phyloP scores from a whole-genome alignment of 306 rosid species.

The Quercus cerris region DNA sequence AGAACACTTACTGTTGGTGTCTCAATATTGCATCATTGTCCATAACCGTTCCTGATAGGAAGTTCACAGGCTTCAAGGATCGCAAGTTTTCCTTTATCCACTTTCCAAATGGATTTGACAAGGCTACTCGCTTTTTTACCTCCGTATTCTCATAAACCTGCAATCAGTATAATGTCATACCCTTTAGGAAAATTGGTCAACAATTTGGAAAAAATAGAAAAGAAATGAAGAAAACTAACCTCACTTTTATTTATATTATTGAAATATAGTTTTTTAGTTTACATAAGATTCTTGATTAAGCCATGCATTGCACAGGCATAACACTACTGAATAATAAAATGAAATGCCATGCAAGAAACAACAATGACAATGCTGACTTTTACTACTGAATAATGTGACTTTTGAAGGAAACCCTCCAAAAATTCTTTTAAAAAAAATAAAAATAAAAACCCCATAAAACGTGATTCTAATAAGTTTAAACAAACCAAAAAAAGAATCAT shows the following conservation, averaged over 20 bases:
- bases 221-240: not conserved
- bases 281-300: no score
- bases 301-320: no score
- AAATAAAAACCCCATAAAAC: not conserved
- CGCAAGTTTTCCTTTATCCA: conserved; percentile 87
- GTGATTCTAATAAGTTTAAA: not conserved
- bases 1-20: conserved; percentile 86
- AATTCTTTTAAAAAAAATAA: not conserved
- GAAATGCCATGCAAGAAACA: not conserved
- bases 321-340: not conserved
- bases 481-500: not conserved
- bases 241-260: no score
- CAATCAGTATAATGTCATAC: conserved; percentile 23
- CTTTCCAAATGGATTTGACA: conserved; percentile 81
- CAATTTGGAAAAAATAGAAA: not conserved
- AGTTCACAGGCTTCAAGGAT: conserved; percentile 67
- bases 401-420: not conserved
- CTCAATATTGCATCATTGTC: conserved; percentile 81
- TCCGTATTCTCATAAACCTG: conserved; percentile 97
- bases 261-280: no score
- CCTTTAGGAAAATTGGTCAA: not conserved
- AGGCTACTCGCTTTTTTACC: conserved; percentile 90
- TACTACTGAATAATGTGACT: not conserved
- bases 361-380: not conserved
- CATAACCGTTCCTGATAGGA: conserved; percentile 67